These are phyloP conservation scores for Yamadazyma sp. DNA, from an alignment of 1,139 yeast species.

Conservation along the genomic window DNA sequence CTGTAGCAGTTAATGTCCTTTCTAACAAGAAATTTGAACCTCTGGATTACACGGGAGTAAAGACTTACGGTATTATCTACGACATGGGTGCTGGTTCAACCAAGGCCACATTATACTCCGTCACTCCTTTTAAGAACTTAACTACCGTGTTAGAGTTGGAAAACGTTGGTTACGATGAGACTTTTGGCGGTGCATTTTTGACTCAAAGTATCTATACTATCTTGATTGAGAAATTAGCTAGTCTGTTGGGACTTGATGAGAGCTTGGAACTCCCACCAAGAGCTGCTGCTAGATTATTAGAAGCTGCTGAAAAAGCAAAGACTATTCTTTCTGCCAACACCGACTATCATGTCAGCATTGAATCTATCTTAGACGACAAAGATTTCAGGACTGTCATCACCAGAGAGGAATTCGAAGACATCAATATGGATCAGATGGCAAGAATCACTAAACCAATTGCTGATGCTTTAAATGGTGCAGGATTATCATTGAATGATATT, in stretches of 20 bases:
- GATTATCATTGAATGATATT: slow-evolving; percentile 37
- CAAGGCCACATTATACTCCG: slow-evolving; percentile 76
- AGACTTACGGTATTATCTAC: slow-evolving; percentile 69
- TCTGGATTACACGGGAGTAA: slow-evolving; percentile 33
- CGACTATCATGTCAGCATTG: slow-evolving; percentile 73
- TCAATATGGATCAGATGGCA: slow-evolving; percentile 41
- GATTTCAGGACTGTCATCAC: slow-evolving; percentile 70
- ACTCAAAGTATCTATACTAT: slow-evolving; percentile 65
- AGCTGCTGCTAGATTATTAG: slow-evolving; percentile 67
- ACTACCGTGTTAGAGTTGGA: slow-evolving; percentile 57
- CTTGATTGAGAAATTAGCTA: slow-evolving; percentile 56
- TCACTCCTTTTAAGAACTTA: slow-evolving; percentile 45
- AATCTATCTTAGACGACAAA: slow-evolving; percentile 63
- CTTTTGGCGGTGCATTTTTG: slow-evolving; percentile 73
- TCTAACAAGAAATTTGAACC: slow-evolving; percentile 47
- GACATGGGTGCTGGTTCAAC: slow-evolving; percentile 96
- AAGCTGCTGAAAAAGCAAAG: slow-evolving; percentile 86
- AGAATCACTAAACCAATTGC: slow-evolving; percentile 56
- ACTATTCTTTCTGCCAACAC: slow-evolving; percentile 80
- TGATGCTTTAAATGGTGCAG: slow-evolving; percentile 44
- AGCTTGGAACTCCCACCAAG: slow-evolving; percentile 47
- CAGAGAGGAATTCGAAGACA: slow-evolving; percentile 76
- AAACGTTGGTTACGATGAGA: slow-evolving; percentile 66
- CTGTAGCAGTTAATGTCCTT: slow-evolving; percentile 80
- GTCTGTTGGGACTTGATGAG: slow-evolving; percentile 35